phyloP scores from a whole-genome alignment of 176 grass and related monocot species.

The sorghum (Sorghum bicolor) region DNA sequence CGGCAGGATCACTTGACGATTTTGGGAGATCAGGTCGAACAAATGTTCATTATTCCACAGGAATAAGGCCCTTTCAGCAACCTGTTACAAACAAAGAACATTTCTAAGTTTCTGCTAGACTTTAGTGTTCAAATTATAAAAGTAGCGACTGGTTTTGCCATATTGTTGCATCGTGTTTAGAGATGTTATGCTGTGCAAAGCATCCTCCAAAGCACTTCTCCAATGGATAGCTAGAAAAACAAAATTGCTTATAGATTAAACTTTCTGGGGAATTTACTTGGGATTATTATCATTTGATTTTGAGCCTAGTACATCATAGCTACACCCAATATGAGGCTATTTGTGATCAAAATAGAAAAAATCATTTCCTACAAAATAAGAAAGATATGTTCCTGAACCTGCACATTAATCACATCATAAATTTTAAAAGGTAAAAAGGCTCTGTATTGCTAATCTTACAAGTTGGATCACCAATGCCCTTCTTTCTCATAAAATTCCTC shows the following conservation, averaged over 20 bases:
- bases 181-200: conserved; percentile 15
- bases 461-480: background rate
- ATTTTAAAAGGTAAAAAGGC: background rate
- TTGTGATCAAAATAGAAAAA: conserved; percentile 10
- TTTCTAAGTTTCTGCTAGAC: conserved; percentile 12
- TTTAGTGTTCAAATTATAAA: conserved; percentile 16
- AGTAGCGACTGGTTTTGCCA: background rate
- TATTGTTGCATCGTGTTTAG: background rate
- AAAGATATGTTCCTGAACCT: conserved; percentile 7
- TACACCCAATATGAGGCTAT: background rate
- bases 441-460: background rate
- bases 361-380: background rate
- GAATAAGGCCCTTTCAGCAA: conserved; percentile 87
- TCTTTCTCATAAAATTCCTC: background rate
- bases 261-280: conserved; percentile 8
- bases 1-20: conserved; percentile 75
- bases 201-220: background rate
- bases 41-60: conserved; percentile 93
- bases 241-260: background rate
- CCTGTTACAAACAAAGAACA: conserved; percentile 49
- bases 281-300: conserved; percentile 1
- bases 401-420: background rate
- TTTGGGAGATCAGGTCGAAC: conserved; percentile 71
- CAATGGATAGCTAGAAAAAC: background rate
- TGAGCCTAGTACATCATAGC: background rate